Percentiles rank a stretch among this genome's conserved stretches.
phyloP scores from a whole-genome alignment of 345 rosid species.

The Populus davidiana region DNA sequence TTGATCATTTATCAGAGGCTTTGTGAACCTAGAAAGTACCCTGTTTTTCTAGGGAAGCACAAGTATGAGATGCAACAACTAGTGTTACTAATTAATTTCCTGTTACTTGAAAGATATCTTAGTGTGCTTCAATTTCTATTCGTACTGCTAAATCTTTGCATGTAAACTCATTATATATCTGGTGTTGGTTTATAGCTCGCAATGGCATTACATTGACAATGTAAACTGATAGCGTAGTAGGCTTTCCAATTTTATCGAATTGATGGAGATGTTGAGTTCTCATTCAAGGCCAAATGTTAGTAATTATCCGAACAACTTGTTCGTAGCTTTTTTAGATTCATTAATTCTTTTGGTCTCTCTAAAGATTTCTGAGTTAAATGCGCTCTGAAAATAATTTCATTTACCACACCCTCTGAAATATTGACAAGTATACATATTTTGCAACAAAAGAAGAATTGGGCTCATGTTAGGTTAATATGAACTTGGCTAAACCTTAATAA shows the following conservation, averaged over 20 bases:
- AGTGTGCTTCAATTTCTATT: background rate
- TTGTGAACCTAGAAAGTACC: background rate
- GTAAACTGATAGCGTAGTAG: conserved; percentile 59
- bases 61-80: conserved; percentile 1
- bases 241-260: conserved; percentile 72
- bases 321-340: background rate
- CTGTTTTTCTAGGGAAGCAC: background rate
- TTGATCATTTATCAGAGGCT: background rate
- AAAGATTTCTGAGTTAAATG: too few relatives aligned
- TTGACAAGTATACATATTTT: background rate
- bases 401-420: background rate
- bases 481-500: background rate
- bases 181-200: background rate
- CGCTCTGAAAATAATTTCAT: too few relatives aligned
- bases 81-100: background rate
- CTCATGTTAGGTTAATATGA: background rate
- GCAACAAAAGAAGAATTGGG: background rate
- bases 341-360: background rate
- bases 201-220: background rate
- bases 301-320: background rate
- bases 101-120: background rate
- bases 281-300: conserved; percentile 72
- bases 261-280: conserved; percentile 91
- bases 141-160: background rate
- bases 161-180: background rate